phyloP scores from a whole-genome alignment of 768 basidiomycete genomes.

The Russula sp. region DNA sequence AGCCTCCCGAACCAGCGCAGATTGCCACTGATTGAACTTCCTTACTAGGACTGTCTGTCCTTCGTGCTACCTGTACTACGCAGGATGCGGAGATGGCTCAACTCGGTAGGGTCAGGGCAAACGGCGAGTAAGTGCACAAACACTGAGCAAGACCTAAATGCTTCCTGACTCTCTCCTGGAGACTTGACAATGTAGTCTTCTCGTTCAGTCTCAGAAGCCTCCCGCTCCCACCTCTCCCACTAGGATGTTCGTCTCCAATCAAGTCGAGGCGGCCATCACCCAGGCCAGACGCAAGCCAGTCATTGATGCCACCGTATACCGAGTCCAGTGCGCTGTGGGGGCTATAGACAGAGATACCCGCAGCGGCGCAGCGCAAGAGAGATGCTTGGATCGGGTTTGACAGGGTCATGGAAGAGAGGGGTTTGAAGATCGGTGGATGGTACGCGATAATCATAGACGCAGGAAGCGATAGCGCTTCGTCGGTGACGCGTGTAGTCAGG shows the following conservation, averaged over 20 bases:
- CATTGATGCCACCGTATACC: slow-evolving; percentile 81
- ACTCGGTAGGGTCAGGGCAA: neutral
- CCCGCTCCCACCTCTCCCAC: slow-evolving; percentile 28
- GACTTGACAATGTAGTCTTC: slow-evolving; percentile 24
- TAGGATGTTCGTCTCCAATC: slow-evolving; percentile 30
- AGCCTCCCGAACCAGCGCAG: slow-evolving; percentile 86
- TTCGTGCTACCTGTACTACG: slow-evolving; percentile 59
- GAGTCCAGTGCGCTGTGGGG: slow-evolving; percentile 88
- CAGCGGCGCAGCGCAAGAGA: slow-evolving; percentile 70
- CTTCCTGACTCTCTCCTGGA: slow-evolving; percentile 37
- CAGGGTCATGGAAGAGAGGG: slow-evolving; percentile 68
- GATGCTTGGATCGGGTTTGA: slow-evolving; percentile 71
- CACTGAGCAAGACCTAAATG: slow-evolving; percentile 29
- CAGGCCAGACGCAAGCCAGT: slow-evolving; percentile 61
- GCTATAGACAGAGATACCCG: slow-evolving; percentile 78
- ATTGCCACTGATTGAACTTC: slow-evolving; percentile 62
- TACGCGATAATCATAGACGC: slow-evolving; percentile 71
- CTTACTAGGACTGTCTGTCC: slow-evolving; percentile 20
- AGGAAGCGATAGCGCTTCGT: slow-evolving; percentile 55
- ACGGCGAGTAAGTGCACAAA: slow-evolving; percentile 29
- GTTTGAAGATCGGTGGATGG: slow-evolving; percentile 79
- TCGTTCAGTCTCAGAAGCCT: slow-evolving; percentile 12
- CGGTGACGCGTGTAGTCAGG: slow-evolving; percentile 61
- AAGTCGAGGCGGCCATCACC: slow-evolving; percentile 31
- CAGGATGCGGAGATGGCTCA: slow-evolving; percentile 4